A percentile compares a stretch with the other conserved stretches of the same genome.
These are phyloP conservation scores for Lithospermum erythrorhizon DNA, from an alignment of 257 asterid genomes.

Conservation along the genomic window DNA sequence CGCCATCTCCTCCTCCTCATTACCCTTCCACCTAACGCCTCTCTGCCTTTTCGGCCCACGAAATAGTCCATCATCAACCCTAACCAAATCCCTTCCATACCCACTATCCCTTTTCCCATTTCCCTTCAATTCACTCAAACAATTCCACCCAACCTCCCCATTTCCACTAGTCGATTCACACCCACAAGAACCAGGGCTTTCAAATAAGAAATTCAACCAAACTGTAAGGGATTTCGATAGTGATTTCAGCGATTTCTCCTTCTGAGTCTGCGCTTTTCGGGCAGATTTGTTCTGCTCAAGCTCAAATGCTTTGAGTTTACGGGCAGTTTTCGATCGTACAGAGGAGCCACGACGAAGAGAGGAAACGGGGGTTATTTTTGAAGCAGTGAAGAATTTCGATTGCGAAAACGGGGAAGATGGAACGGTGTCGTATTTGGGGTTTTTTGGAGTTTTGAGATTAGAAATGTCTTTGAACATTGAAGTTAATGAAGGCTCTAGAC, in stretches of 20 bases:
- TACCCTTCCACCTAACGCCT: constrained; percentile 35
- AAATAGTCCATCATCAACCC: constrained; percentile 74
- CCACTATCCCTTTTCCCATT: constrained; percentile 72
- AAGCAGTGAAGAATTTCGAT: constrained; percentile 51
- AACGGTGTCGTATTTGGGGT: constrained; percentile 14
- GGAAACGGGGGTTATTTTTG: constrained; percentile 43
- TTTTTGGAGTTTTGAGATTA: constrained; percentile 59
- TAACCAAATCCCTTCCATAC: constrained; percentile 21
- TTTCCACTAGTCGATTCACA: constrained; percentile 46
- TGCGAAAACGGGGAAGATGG: constrained; percentile 26
- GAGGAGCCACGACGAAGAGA: constrained; percentile 25
- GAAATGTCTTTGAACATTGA: constrained; percentile 56
- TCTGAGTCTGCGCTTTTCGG: constrained; percentile 49
- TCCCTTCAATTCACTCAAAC: constrained; percentile 15
- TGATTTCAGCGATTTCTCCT: constrained; percentile 58
- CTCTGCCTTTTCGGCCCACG: constrained; percentile 87
- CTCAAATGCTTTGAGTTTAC: constrained; percentile 68
- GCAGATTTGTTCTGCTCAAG: constrained; percentile 78
- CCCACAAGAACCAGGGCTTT: constrained; percentile 77
- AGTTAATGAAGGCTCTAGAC: constrained; percentile 16
- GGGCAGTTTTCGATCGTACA: constrained; percentile 48
- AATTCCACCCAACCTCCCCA: constrained; percentile 48
- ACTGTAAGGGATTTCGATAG: constrained; percentile 71
- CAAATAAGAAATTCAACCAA: constrained; percentile 83
- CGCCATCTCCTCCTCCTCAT: constrained; percentile 22